Conservation (phyloP, 495 filamentous ascomycete genomes). For the Xylaria nigripes region DNA sequence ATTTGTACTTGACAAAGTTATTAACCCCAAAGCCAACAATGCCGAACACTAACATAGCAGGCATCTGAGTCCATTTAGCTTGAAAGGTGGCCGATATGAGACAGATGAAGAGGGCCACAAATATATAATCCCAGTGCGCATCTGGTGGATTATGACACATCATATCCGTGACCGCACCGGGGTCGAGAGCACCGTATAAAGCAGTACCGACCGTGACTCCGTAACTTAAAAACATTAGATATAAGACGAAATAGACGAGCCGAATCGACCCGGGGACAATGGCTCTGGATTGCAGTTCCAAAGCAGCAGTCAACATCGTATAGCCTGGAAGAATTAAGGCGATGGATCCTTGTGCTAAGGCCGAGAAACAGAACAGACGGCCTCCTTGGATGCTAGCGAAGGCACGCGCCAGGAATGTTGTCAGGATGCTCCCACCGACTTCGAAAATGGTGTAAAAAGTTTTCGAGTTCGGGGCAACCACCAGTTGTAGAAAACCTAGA, state of each 20-base stretch:
- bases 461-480: constrained; percentile 67
- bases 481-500: constrained; percentile 69
- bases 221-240: constrained; percentile 84
- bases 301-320: constrained; percentile 56
- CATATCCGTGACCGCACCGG: constrained; percentile 59
- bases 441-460: constrained; percentile 82
- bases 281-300: constrained; percentile 77
- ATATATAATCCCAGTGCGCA: constrained; percentile 55
- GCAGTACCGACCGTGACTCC: constrained; percentile 89
- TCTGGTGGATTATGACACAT: constrained; percentile 55
- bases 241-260: constrained; percentile 90
- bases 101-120: constrained; percentile 69
- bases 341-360: constrained; percentile 78
- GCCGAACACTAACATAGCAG: constrained; percentile 70
- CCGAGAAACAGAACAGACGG: constrained; percentile 76
- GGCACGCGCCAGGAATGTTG: constrained; percentile 73
- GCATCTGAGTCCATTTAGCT: constrained; percentile 76
- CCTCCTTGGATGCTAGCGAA: constrained; percentile 70
- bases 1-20: constrained; percentile 60
- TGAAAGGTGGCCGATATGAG: constrained; percentile 77
- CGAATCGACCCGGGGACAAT: constrained; percentile 83
- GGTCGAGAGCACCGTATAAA: constrained; percentile 71
- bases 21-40: constrained; percentile 75
- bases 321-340: constrained; percentile 78
- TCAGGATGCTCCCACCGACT: constrained; percentile 70